Conservation (phyloP, 179 eudicot species). For the Amaranthus tricolor region DNA sequence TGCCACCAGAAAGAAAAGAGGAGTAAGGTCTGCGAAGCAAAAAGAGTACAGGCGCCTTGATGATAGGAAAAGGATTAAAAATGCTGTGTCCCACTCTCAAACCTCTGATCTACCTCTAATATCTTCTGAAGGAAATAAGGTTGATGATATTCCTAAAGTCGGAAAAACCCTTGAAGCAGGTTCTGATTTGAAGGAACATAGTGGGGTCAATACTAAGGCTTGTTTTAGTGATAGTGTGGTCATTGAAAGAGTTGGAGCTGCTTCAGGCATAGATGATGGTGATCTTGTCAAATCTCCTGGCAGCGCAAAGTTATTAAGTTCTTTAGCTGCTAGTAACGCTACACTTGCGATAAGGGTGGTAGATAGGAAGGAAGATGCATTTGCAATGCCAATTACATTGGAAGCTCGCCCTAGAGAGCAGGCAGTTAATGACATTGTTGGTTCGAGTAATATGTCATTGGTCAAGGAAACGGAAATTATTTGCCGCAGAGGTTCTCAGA, state of each 20-base stretch:
- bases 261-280: slow-evolving; percentile 45
- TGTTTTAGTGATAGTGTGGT: slow-evolving; percentile 77
- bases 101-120: slow-evolving; percentile 39
- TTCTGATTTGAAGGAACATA: slow-evolving; percentile 54
- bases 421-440: slow-evolving; percentile 69
- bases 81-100: slow-evolving; percentile 39
- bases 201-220: slow-evolving; percentile 73
- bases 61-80: slow-evolving; percentile 81
- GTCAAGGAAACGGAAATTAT: slow-evolving; percentile 82
- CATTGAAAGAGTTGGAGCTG: slow-evolving; percentile 69
- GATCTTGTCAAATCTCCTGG: slow-evolving; percentile 55
- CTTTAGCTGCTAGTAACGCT: slow-evolving; percentile 35
- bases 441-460: slow-evolving; percentile 57
- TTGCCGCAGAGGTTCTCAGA: slow-evolving; percentile 69
- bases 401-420: slow-evolving; percentile 87
- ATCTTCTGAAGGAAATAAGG: slow-evolving; percentile 40
- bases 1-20: slow-evolving; percentile 57
- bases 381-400: slow-evolving; percentile 60
- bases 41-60: slow-evolving; percentile 95
- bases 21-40: slow-evolving; percentile 87
- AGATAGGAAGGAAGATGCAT: slow-evolving; percentile 81
- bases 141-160: slow-evolving; percentile 40
- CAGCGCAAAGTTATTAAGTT: slow-evolving; percentile 39
- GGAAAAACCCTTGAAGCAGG: slow-evolving; percentile 28
- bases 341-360: slow-evolving; percentile 59